phyloP scores from a whole-genome alignment of 768 basidiomycete species.

The Boletus insuetus region DNA sequence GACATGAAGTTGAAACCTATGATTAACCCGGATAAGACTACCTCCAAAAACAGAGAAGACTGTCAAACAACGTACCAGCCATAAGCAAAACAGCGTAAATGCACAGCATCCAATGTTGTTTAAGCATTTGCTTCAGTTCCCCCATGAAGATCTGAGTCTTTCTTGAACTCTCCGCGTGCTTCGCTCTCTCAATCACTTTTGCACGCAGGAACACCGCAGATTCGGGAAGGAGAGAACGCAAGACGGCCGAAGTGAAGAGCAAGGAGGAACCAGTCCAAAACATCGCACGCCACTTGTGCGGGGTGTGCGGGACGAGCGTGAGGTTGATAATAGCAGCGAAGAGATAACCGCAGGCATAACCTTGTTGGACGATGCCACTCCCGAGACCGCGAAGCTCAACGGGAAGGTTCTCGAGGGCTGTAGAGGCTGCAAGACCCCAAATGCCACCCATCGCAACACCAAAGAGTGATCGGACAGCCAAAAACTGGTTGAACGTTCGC shows the following conservation, averaged over 20 bases:
- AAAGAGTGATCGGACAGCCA: slow-evolving; percentile 78
- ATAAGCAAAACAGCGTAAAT: slow-evolving; percentile 83
- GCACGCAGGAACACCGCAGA: slow-evolving; percentile 71
- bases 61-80: slow-evolving; percentile 42
- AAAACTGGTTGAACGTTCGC: slow-evolving; percentile 71
- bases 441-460: slow-evolving; percentile 89
- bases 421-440: slow-evolving; percentile 84
- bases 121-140: slow-evolving; percentile 76
- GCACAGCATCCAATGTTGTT: slow-evolving; percentile 75
- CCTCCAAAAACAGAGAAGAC: neutral
- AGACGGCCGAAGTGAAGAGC: slow-evolving; percentile 61
- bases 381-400: slow-evolving; percentile 86
- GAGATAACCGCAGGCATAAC: slow-evolving; percentile 88
- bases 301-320: slow-evolving; percentile 41
- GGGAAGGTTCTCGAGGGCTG: slow-evolving; percentile 87
- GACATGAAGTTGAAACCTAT: slow-evolving; percentile 75
- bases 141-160: slow-evolving; percentile 72
- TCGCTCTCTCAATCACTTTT: slow-evolving; percentile 47
- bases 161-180: slow-evolving; percentile 33
- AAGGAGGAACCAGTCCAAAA: slow-evolving; percentile 82
- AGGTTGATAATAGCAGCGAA: slow-evolving; percentile 84
- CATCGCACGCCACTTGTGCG: slow-evolving; percentile 63
- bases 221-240: slow-evolving; percentile 76
- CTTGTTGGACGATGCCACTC: slow-evolving; percentile 85
- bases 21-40: neutral